Percentiles rank a stretch among this genome's conserved stretches.
These are phyloP conservation scores for Lentinula novae-zelandiae DNA, from an alignment of 1,284 basidiomycete genomes.

Conservation along the genomic window DNA sequence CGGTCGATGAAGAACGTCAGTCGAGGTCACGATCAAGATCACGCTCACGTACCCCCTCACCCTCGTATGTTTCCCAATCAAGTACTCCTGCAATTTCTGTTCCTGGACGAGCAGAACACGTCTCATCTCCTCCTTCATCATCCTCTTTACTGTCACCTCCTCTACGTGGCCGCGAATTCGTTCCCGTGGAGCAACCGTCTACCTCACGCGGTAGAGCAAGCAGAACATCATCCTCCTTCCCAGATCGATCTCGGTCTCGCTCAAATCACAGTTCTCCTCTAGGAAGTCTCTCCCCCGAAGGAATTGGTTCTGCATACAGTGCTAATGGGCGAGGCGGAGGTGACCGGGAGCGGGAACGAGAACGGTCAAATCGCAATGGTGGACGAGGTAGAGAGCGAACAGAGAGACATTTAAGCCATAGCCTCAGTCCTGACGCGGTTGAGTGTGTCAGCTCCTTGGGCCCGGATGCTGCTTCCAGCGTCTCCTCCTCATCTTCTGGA, in stretches of 20 bases:
- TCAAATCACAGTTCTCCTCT: slow-evolving; percentile 35
- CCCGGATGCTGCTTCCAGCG: not conserved
- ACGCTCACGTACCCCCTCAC: slow-evolving; percentile 41
- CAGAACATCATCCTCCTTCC: slow-evolving; percentile 45
- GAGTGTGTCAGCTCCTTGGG: slow-evolving; percentile 9
- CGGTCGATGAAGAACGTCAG: slow-evolving; percentile 19
- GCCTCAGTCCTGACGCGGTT: slow-evolving; percentile 42
- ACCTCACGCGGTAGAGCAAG: slow-evolving; percentile 49
- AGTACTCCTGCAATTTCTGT: slow-evolving; percentile 14
- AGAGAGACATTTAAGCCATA: slow-evolving; percentile 43
- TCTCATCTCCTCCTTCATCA: slow-evolving; percentile 18
- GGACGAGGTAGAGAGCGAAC: slow-evolving; percentile 41
- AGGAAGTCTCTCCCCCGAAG: slow-evolving; percentile 61
- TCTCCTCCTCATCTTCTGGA: slow-evolving; percentile 6
- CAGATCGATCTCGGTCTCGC: slow-evolving; percentile 35
- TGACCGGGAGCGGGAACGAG: slow-evolving; percentile 28
- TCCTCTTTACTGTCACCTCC: slow-evolving; percentile 29
- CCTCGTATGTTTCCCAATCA: slow-evolving; percentile 19
- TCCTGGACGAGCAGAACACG: slow-evolving; percentile 26
- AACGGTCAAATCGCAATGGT: slow-evolving; percentile 23
- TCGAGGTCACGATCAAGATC: slow-evolving; percentile 35
- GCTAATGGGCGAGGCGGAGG: slow-evolving; percentile 27
- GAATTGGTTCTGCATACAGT: slow-evolving; percentile 28
- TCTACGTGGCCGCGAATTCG: slow-evolving; percentile 23
- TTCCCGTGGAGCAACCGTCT: slow-evolving; percentile 20